Conservation (phyloP, 2,329 filamentous ascomycete genomes). For the Alternaria longipes region DNA sequence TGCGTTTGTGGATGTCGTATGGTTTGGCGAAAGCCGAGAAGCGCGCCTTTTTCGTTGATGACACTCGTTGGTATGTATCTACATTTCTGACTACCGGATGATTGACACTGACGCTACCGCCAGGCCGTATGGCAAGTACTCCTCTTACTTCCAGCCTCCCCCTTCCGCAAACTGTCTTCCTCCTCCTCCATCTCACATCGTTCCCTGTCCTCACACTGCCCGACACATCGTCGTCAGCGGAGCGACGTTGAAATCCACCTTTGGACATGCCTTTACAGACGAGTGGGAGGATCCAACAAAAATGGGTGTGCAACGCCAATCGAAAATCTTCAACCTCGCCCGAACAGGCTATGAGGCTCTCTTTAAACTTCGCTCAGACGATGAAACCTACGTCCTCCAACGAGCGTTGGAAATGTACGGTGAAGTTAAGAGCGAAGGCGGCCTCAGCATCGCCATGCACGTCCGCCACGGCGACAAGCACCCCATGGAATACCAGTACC, state of each 20-base stretch:
- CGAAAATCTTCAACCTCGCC: constrained; percentile 73
- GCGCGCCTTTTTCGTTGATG: constrained; percentile 83
- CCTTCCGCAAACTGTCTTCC: constrained; percentile 72
- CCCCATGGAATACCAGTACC: constrained; percentile 79
- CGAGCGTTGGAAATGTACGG: constrained; percentile 67
- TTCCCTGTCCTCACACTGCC: constrained; percentile 81
- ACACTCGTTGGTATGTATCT: constrained; percentile 71
- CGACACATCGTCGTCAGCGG: constrained; percentile 78
- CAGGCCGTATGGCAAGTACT: constrained; percentile 78
- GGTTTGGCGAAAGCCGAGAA: constrained; percentile 78
- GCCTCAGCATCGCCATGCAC: constrained; percentile 75
- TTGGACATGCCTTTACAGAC: constrained; percentile 67
- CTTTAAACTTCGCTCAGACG: constrained; percentile 73
- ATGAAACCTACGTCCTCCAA: constrained; percentile 69
- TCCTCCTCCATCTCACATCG: constrained; percentile 76
- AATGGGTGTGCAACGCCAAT: constrained; percentile 62
- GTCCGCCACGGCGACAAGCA: constrained; percentile 82
- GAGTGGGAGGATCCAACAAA: constrained; percentile 62
- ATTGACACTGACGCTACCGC: constrained; percentile 23
- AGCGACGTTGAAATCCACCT: constrained; percentile 70
- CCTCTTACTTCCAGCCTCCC: constrained; percentile 74
- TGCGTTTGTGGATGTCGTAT: constrained; percentile 86
- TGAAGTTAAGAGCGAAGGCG: constrained; percentile 56
- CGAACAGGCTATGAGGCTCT: constrained; percentile 76
- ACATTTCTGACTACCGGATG: neutral